phyloP scores from a whole-genome alignment of 805 yeast genomes.

The Jamesozyma jinghongensis region DNA sequence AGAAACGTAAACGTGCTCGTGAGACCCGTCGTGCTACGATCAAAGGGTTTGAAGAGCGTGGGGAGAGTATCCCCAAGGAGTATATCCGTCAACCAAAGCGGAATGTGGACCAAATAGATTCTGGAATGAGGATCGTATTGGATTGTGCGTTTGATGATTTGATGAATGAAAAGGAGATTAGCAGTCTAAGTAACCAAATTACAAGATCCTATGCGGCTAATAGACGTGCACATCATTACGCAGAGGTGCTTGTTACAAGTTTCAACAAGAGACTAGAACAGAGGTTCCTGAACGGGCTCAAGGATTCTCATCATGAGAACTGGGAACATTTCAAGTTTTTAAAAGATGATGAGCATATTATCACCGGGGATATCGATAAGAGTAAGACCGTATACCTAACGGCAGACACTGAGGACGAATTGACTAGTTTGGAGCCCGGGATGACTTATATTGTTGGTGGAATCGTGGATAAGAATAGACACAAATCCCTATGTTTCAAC shows the following conservation, averaged over 20 bases:
- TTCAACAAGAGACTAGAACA: constrained; percentile 56
- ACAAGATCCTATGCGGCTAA: constrained; percentile 76
- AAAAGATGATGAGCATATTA: constrained; percentile 32
- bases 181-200: constrained; percentile 70
- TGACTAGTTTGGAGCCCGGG: constrained; percentile 56
- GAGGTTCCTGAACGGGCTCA: constrained; percentile 57
- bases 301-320: constrained; percentile 42
- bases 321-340: constrained; percentile 62
- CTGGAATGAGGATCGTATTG: constrained; percentile 50
- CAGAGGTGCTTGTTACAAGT: constrained; percentile 52
- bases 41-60: constrained; percentile 30
- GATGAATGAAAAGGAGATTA: constrained; percentile 66
- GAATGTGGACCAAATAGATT: constrained; percentile 37
- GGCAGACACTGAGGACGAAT: constrained; percentile 72
- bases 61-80: constrained; percentile 35
- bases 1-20: constrained; percentile 42
- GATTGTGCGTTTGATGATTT: constrained; percentile 89
- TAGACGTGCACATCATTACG: constrained; percentile 47
- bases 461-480: constrained; percentile 89
- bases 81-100: constrained; percentile 31
- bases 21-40: constrained; percentile 34
- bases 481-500: constrained; percentile 66
- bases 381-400: constrained; percentile 58
- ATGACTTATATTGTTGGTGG: constrained; percentile 87
- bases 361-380: constrained; percentile 29